Conservation (phyloP, 176 grass and related monocot species). For the Pharus latifolius region DNA sequence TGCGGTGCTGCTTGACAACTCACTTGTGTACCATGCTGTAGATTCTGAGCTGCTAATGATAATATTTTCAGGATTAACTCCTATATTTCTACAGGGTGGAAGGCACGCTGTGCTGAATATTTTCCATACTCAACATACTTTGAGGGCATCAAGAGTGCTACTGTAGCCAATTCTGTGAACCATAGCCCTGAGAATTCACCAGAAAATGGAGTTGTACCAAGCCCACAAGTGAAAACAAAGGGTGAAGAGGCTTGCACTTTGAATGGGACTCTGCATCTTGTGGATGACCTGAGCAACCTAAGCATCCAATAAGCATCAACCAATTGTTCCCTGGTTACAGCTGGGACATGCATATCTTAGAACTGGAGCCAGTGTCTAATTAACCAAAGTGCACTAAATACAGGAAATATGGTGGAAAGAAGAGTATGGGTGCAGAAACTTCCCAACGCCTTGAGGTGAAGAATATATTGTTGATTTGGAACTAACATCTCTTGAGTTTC, state of each 20-base stretch:
- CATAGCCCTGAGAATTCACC: slow-evolving; percentile 27
- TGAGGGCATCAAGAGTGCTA: slow-evolving; percentile 51
- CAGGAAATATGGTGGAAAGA: not conserved
- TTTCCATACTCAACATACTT: slow-evolving; percentile 87
- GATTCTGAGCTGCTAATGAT: not conserved
- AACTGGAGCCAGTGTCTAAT: slow-evolving; percentile 18
- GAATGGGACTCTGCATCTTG: slow-evolving; percentile 44
- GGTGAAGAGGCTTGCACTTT: slow-evolving; percentile 25
- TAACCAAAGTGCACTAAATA: not conserved
- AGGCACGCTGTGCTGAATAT: slow-evolving; percentile 60
- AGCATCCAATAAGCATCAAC: slow-evolving; percentile 35
- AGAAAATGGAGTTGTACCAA: slow-evolving; percentile 70
- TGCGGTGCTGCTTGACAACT: not conserved
- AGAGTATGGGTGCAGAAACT: slow-evolving; percentile 7
- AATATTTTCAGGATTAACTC: slow-evolving; percentile 13
- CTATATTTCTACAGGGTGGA: slow-evolving; percentile 65
- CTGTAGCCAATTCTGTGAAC: slow-evolving; percentile 23
- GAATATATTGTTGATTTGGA: slow-evolving; percentile 36
- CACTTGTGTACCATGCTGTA: not conserved
- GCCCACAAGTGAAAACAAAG: not conserved
- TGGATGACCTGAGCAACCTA: slow-evolving; percentile 47
- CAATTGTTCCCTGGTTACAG: slow-evolving; percentile 12
- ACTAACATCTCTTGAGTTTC: slow-evolving; percentile 17
- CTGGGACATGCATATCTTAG: slow-evolving; percentile 15
- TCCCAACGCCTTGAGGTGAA: slow-evolving; percentile 10